phyloP scores from a whole-genome alignment of 2,329 filamentous ascomycete genomes.

The Chalaropsis ovoidea region DNA sequence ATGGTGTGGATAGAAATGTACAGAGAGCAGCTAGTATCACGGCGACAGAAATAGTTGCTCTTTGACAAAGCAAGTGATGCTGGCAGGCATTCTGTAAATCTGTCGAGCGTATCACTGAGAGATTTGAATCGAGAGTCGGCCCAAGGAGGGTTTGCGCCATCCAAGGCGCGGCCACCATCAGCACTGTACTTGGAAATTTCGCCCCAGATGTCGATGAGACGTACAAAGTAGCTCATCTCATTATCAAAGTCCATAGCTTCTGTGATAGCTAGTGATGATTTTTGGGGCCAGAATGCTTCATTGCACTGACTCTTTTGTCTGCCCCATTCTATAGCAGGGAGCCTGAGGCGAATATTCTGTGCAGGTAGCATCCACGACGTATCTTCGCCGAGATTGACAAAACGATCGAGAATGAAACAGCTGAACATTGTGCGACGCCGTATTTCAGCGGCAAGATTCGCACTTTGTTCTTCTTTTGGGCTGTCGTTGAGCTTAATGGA shows the following conservation, averaged over 20 bases:
- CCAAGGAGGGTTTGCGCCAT: slow-evolving; percentile 48
- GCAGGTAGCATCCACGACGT: slow-evolving; percentile 21
- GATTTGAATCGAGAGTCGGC: slow-evolving; percentile 46
- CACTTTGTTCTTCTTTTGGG: background rate
- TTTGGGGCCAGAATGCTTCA: slow-evolving; percentile 23
- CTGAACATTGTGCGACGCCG: slow-evolving; percentile 63
- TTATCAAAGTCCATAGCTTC: slow-evolving; percentile 36
- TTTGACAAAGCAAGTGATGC: background rate
- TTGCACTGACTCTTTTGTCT: slow-evolving; percentile 31
- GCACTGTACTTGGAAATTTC: slow-evolving; percentile 49
- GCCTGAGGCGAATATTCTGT: slow-evolving; percentile 5
- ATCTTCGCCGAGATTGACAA: slow-evolving; percentile 54
- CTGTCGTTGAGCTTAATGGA: slow-evolving; percentile 18
- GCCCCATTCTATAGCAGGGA: slow-evolving; percentile 32
- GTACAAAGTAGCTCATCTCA: slow-evolving; percentile 44
- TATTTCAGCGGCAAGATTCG: slow-evolving; percentile 49
- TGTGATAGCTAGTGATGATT: slow-evolving; percentile 21
- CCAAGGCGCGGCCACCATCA: slow-evolving; percentile 42
- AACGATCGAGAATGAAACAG: slow-evolving; percentile 61
- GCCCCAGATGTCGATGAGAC: slow-evolving; percentile 50
- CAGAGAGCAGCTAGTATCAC: background rate
- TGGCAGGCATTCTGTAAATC: slow-evolving; percentile 14
- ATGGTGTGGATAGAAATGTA: slow-evolving; percentile 47
- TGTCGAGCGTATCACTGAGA: slow-evolving; percentile 35
- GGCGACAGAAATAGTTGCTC: slow-evolving; percentile 6